phyloP scores from a whole-genome alignment of 768 basidiomycete genomes.

The Boletus rufocinnamomeus region DNA sequence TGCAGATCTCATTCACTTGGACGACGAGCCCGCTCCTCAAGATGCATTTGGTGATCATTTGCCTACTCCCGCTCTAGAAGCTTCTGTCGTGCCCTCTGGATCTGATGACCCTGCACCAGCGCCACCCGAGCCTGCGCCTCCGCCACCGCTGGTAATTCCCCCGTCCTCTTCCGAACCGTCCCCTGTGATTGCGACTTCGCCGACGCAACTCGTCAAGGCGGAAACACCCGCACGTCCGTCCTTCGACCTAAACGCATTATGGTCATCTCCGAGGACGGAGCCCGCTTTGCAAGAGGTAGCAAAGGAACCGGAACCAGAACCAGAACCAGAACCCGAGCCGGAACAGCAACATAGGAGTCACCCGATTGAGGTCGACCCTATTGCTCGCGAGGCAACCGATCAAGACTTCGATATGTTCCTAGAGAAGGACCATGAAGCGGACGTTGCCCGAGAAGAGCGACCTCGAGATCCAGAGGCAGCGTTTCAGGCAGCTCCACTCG shows the following conservation, averaged over 20 bases:
- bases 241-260: conserved; percentile 74
- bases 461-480: conserved; percentile 46
- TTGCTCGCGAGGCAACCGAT: conserved; percentile 56
- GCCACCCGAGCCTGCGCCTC: conserved; percentile 22
- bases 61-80: conserved; percentile 20
- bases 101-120: conserved; percentile 9
- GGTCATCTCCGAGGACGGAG: conserved; percentile 54
- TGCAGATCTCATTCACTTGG: conserved; percentile 75
- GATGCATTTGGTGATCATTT: conserved; percentile 32
- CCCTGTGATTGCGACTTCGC: conserved; percentile 26
- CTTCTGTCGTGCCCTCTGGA: conserved; percentile 8
- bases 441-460: conserved; percentile 23
- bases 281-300: conserved; percentile 18
- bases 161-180: conserved; percentile 41
- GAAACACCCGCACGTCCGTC: conserved; percentile 51
- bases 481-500: conserved; percentile 58
- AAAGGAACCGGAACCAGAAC: conserved; percentile 30
- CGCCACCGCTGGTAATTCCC: conserved; percentile 47
- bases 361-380: conserved; percentile 44
- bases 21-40: conserved; percentile 53
- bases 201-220: conserved; percentile 36
- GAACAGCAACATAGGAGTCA: conserved; percentile 43
- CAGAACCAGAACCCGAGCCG: conserved; percentile 28
- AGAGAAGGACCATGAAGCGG: conserved; percentile 52
- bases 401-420: conserved; percentile 88